Base-by-base conservation (phyloP, 495 filamentous ascomycete genomes). In the Neurospora sp. region DNA sequence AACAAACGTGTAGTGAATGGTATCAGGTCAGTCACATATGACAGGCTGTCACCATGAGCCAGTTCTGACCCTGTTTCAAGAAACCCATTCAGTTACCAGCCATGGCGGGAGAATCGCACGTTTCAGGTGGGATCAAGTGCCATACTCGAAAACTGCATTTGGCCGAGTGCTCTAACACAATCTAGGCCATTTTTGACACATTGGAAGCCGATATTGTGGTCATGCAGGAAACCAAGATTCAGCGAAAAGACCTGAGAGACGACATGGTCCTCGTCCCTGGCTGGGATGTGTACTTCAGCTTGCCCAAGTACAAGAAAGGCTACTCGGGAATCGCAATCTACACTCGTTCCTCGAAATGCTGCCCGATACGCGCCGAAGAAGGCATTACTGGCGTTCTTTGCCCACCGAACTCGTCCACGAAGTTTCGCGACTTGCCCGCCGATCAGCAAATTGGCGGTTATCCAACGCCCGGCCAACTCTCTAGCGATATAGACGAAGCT, bases 261-360 rank as follows among this genome's bases (percentile, higher is more conserved):
- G 96, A 97, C 80, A 98, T 99, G 95, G 94, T 99, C 16, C 82
- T 98, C 6, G 91, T 99, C 0, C 90, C 93, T 0, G 96, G 96
- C 35, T 99, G 96, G 96, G 96, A 99, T 80, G 97, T 94, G 76
- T 97, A 90, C 80, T 98, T 97, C 82, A 97, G 93, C 78, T 86
- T 99, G 8, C 96, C 96, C 9, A 92, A 89, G 79, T 86, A 96
- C 76, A 98, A 98, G 83, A 97, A 98, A 84, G 96, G 95, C 93
- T 99, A 99, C 80, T 96, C 96, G 20, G 96, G 96, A 2, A 93
- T 99, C 3, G 96, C 92, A 14, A 93, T 99, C 23, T 99, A 98
- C 81, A 97, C 94, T 3, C 90, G 95, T n/a, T 93, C 94, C 79
- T 89, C 92, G 5, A 90, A 89, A 71, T 98, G 96, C 80, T 89